These are phyloP conservation scores for Vinca minor DNA, from an alignment of 257 asterid species.

Conservation along the genomic window DNA sequence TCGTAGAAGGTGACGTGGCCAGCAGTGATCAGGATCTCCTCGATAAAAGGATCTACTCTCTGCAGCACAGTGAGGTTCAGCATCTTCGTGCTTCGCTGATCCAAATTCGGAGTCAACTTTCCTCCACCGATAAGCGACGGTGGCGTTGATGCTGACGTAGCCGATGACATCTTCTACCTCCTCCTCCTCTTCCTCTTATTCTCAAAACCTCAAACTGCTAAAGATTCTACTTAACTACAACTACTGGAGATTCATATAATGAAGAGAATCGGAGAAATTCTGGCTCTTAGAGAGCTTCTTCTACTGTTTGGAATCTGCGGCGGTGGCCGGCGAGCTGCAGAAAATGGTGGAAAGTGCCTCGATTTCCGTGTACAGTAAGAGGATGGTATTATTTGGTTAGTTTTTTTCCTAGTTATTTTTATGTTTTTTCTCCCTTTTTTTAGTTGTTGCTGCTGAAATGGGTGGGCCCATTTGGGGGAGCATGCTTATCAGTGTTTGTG, in stretches of 20 bases:
- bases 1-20: constrained; percentile 64
- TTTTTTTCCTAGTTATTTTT: no score
- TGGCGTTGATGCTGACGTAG: constrained; percentile 2
- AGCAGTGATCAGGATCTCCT: constrained; percentile 62
- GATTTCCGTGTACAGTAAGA: no score
- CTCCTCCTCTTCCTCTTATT: not conserved
- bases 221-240: not conserved
- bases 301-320: not conserved
- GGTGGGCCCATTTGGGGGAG: no score
- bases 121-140: constrained; percentile 12
- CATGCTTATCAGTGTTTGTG: no score
- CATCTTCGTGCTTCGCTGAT: constrained; percentile 47
- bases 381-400: no score
- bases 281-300: not conserved
- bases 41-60: constrained; percentile 57
- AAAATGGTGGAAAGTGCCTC: no score
- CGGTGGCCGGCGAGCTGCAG: no score
- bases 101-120: constrained; percentile 60
- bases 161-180: constrained; percentile 18
- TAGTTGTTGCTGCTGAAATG: not conserved
- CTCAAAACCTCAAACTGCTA: constrained; percentile 11
- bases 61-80: constrained; percentile 73
- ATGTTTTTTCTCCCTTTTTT: no score
- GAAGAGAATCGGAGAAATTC: not conserved
- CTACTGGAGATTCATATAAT: not conserved